A percentile compares a stretch with the other conserved stretches of the same genome.
Evolutionary conservation across 352 stramenopile genomes (phyloP).

Genomic region (Saprolegnia parasitica): DNA sequence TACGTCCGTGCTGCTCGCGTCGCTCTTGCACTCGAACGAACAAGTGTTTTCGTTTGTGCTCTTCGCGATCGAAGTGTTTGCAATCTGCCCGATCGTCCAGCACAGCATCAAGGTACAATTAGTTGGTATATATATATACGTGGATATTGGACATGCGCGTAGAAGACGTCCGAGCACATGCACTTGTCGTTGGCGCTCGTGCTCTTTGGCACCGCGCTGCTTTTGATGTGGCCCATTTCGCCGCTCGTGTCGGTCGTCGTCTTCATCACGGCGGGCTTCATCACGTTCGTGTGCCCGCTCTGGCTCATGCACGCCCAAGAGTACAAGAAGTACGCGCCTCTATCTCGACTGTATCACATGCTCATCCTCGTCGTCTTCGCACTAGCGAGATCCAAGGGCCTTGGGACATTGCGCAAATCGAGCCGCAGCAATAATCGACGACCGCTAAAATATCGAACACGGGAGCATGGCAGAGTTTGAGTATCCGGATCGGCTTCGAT

Average conservation of each 20-base stretch:
- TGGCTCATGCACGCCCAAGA: slow-evolving; percentile 88
- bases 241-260: slow-evolving; percentile 54
- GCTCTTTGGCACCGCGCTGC: slow-evolving; percentile 65
- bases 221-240: slow-evolving; percentile 73
- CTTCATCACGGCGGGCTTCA: slow-evolving; percentile 65
- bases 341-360: no score
- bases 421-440: slow-evolving; percentile 46
- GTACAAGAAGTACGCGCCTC: slow-evolving; percentile 83
- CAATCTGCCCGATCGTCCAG: slow-evolving; percentile 84
- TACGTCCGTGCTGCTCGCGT: slow-evolving; percentile 87
- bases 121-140: slow-evolving; percentile 11
- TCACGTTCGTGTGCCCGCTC: slow-evolving; percentile 82
- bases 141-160: not conserved
- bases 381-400: slow-evolving; percentile 82
- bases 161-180: slow-evolving; percentile 56
- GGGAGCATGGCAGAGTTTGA: not conserved
- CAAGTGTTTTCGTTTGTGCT: slow-evolving; percentile 89
- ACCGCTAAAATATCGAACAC: not conserved
- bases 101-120: slow-evolving; percentile 66
- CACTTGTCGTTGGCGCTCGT: slow-evolving; percentile 62
- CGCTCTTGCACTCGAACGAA: slow-evolving; percentile 85
- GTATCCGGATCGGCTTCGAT: not conserved
- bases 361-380: not conserved
- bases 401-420: slow-evolving; percentile 88
- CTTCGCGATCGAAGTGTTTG: slow-evolving; percentile 88